A percentile compares a stretch with the other conserved stretches of the same genome.
Conservation (phyloP, 306 rosid species). For the Luffa acutangula region DNA sequence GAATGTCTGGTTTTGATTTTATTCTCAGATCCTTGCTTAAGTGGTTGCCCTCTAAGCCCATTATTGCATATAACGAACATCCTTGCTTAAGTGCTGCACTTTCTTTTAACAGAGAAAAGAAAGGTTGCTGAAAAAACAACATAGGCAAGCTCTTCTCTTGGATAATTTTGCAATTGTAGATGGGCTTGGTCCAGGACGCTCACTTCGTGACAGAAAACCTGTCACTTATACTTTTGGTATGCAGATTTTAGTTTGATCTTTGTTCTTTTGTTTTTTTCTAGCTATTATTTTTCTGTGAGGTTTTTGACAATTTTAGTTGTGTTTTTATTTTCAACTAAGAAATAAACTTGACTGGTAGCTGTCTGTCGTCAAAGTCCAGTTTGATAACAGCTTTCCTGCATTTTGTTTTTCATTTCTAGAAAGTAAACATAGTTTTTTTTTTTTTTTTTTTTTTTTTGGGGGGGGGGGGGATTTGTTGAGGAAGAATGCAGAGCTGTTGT, state of each 20-base stretch:
- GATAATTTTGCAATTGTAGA: conserved; percentile 68
- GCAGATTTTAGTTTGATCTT: conserved; percentile 15
- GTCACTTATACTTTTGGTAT: conserved; percentile 97
- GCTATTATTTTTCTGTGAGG: not conserved
- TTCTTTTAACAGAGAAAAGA: conserved; percentile 63
- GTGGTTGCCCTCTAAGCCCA: not conserved
- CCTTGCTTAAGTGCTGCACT: conserved; percentile 5
- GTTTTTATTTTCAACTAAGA: not conserved
- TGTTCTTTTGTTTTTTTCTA: not conserved
- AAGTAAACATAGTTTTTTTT: not conserved
- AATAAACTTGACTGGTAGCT: not conserved
- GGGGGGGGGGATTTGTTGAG: not conserved
- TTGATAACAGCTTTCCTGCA: not conserved
- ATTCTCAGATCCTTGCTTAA: not conserved
- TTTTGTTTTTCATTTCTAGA: not conserved
- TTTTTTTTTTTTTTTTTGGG: no score
- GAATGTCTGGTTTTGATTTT: not conserved
- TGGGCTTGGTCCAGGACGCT: conserved; percentile 88
- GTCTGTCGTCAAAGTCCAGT: not conserved
- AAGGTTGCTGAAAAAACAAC: conserved; percentile 87
- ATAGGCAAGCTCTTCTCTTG: conserved; percentile 94
- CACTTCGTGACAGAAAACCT: conserved; percentile 96
- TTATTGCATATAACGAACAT: not conserved
- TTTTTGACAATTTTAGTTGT: not conserved
- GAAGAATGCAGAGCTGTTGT: not conserved